Evolutionary conservation across 805 yeast species (phyloP).

Genomic region (Wickerhamiella occidentalis): DNA sequence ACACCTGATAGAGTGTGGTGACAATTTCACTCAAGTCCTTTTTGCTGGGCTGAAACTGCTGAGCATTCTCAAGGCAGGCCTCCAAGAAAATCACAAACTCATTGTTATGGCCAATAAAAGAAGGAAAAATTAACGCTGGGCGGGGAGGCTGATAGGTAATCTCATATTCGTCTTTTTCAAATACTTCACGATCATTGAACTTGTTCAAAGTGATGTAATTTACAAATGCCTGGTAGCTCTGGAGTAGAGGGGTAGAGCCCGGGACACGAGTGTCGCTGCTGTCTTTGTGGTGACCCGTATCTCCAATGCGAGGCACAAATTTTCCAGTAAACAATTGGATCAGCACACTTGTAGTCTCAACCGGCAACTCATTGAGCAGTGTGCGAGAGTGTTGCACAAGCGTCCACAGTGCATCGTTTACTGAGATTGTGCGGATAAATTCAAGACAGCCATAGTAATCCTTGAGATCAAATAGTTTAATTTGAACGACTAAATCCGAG

Average conservation of each 20-base stretch:
- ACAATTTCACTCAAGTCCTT: conserved; percentile 63
- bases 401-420: conserved; percentile 66
- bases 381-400: conserved; percentile 53
- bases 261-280: not conserved
- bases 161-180: conserved; percentile 14
- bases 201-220: conserved; percentile 34
- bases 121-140: conserved; percentile 74
- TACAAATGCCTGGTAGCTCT: conserved; percentile 47
- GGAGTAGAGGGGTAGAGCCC: conserved; percentile 29
- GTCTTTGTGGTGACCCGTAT: not conserved
- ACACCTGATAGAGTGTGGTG: conserved; percentile 72
- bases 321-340: conserved; percentile 85
- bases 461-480: conserved; percentile 52
- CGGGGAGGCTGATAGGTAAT: conserved; percentile 73
- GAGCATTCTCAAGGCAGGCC: conserved; percentile 74
- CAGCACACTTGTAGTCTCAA: conserved; percentile 67
- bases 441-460: conserved; percentile 48
- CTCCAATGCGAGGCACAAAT: conserved; percentile 37
- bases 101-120: conserved; percentile 73
- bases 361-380: conserved; percentile 56
- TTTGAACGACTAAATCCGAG: conserved; percentile 63
- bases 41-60: conserved; percentile 54
- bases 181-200: conserved; percentile 17
- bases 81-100: conserved; percentile 88
- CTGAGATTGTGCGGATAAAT: conserved; percentile 54